Evolutionary conservation across 768 basidiomycete species (phyloP).

Genomic region (Heimioporus sp.): DNA sequence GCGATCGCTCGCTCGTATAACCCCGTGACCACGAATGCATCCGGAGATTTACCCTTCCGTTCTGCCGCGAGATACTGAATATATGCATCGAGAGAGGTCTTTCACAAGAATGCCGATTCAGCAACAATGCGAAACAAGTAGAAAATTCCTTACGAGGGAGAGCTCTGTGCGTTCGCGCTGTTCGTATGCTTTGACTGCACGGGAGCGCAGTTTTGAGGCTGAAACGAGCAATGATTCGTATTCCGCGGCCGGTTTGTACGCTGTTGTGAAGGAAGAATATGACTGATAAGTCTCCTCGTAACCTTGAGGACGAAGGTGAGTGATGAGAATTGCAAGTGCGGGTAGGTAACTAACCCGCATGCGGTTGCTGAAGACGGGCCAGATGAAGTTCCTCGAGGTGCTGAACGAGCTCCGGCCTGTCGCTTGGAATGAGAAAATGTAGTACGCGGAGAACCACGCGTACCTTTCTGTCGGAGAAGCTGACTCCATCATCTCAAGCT

Average conservation of each 20-base stretch:
- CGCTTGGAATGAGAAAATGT: background rate
- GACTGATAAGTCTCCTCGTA: slow-evolving; percentile 78
- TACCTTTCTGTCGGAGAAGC: slow-evolving; percentile 49
- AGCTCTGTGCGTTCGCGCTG: slow-evolving; percentile 63
- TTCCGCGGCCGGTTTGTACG: slow-evolving; percentile 64
- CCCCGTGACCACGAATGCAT: slow-evolving; percentile 51
- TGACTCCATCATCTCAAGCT: slow-evolving; percentile 57
- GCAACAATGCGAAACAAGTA: background rate
- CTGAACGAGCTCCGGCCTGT: slow-evolving; percentile 44
- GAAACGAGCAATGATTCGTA: slow-evolving; percentile 77
- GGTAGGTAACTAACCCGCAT: slow-evolving; percentile 52
- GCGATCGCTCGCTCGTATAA: slow-evolving; percentile 76
- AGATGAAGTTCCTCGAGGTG: slow-evolving; percentile 59
- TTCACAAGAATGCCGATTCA: slow-evolving; percentile 14
- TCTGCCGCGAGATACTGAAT: slow-evolving; percentile 63
- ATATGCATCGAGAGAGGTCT: slow-evolving; percentile 55
- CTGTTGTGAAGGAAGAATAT: slow-evolving; percentile 89
- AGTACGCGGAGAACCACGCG: background rate
- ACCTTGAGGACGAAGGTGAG: slow-evolving; percentile 41
- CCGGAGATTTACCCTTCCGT: slow-evolving; percentile 56
- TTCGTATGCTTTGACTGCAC: slow-evolving; percentile 58
- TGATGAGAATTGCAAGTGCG: background rate
- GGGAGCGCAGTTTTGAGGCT: slow-evolving; percentile 70
- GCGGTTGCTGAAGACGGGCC: slow-evolving; percentile 71
- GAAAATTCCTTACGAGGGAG: slow-evolving; percentile 47